Conservation (phyloP, 805 yeast species). For the Scheffersomyces coipomensis region DNA sequence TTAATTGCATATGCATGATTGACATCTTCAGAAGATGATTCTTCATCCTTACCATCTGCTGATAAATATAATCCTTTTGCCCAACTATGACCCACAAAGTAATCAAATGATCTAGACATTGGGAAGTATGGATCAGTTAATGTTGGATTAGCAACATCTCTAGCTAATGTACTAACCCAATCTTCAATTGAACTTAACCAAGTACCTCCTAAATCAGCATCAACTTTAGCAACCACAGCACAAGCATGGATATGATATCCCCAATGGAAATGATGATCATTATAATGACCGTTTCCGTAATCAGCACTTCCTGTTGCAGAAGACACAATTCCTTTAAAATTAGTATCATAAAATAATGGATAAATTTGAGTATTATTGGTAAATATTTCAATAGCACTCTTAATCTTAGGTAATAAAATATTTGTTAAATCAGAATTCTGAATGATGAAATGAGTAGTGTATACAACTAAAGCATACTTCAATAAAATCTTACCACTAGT, state of each 20-base stretch:
- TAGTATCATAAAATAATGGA: slow-evolving; percentile 28
- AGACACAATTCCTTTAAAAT: slow-evolving; percentile 25
- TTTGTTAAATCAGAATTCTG: slow-evolving; percentile 15
- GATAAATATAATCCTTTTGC: slow-evolving; percentile 65
- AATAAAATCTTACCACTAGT: slow-evolving; percentile 21
- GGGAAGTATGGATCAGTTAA: slow-evolving; percentile 57
- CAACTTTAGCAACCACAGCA: slow-evolving; percentile 22
- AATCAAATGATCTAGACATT: slow-evolving; percentile 63
- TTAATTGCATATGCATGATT: slow-evolving; percentile 68
- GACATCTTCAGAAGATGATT: slow-evolving; percentile 69
- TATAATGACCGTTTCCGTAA: slow-evolving; percentile 27
- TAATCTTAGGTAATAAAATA: slow-evolving; percentile 12
- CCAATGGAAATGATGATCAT: slow-evolving; percentile 35
- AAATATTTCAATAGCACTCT: slow-evolving; percentile 15
- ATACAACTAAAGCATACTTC: slow-evolving; percentile 19
- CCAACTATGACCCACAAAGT: slow-evolving; percentile 74
- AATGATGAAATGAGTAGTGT: slow-evolving; percentile 19
- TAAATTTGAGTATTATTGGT: slow-evolving; percentile 15
- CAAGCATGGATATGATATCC: slow-evolving; percentile 26
- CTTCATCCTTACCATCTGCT: slow-evolving; percentile 72
- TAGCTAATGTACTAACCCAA: slow-evolving; percentile 60
- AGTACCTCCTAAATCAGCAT: slow-evolving; percentile 39
- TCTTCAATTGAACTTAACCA: slow-evolving; percentile 50
- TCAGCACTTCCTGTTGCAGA: slow-evolving; percentile 21
- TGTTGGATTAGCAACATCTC: slow-evolving; percentile 70